Evolutionary conservation across 345 rosid species (phyloP), one percentile per base, ranked within the genome.

Genomic region (Corymbia maculata): DNA sequence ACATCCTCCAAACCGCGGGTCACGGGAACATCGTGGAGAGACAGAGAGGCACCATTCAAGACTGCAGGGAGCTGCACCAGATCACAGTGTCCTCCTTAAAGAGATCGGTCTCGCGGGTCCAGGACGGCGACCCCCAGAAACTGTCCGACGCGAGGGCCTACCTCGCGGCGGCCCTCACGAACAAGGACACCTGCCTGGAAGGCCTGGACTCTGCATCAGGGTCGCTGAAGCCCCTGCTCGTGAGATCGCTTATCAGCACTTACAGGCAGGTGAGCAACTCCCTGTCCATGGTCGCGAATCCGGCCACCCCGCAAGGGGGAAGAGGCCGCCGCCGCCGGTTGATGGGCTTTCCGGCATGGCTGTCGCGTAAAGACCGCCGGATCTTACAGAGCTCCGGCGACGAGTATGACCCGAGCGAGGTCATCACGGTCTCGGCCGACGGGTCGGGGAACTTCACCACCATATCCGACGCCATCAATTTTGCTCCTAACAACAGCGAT

Each of bases 181-280:
- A 97, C 95, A 94, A 95, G 94, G 93, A 91, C 89, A 97, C 99
- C 5, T 97, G 99, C 91, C 92, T 96, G 52, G 99, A 97, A 87
- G 98, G 97, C 50, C 93, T 97, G 36, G 92, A 92, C 84, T 92
- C 96, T 7, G 98, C 97, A 64, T 92, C 98, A 1, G 98, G 99
- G 70, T 89, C 96, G 1, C 86, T 91, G 70, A 94, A 94, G 91
- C 92, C 96, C n/a, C 86, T 86, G 32, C 86, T 97, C 2, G 90
- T 95, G 52, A 91, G 86, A 66, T 92, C 97, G 47, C 45, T 97
- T 52, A 80, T 47, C 6, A 87, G 53, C 86, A 91, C 98, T 86
- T 97, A 96, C 91, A 88, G 92, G 90, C 98, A 96, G 57, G 95
- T 97, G 10, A 94, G 98, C 79, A 96, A 97, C 91, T 93, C 98